A percentile compares a stretch with the other conserved stretches of the same genome.
Conservation (phyloP, 805 yeast genomes). For the Lipomyces oligophaga region DNA sequence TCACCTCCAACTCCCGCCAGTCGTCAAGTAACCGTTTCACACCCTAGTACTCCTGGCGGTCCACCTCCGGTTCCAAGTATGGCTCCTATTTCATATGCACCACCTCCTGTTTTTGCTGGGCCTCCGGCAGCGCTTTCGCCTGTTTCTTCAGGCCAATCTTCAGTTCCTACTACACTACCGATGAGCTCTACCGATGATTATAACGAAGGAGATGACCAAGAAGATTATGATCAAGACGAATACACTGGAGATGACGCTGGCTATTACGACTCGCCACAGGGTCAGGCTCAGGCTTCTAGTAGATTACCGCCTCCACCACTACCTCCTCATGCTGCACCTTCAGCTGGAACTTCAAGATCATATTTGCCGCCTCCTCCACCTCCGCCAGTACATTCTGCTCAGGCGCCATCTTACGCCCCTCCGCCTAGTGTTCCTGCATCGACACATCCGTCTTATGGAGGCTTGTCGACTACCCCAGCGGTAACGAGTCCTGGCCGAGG, state of each 20-base stretch:
- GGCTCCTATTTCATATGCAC: constrained; percentile 21
- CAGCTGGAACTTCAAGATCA: not conserved
- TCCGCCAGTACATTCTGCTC: constrained; percentile 20
- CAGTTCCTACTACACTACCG: constrained; percentile 18
- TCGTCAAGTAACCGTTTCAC: constrained; percentile 1
- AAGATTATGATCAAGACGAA: constrained; percentile 4
- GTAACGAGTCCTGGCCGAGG: not conserved
- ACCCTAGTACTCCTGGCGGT: too few relatives aligned
- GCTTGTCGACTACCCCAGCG: not conserved
- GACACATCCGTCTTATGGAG: constrained; percentile 31
- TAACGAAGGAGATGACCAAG: constrained; percentile 1
- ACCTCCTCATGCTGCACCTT: constrained; percentile 15
- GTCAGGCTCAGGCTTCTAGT: constrained; percentile 30
- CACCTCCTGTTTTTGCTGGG: constrained; percentile 13
- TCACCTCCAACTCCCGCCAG: not conserved
- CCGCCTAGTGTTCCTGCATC: constrained; percentile 29
- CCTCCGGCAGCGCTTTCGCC: constrained; percentile 24
- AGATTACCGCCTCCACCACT: constrained; percentile 30
- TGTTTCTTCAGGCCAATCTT: constrained; percentile 18
- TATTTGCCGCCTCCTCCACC: constrained; percentile 22
- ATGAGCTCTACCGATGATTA: constrained; percentile 1
- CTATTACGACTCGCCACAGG: constrained; percentile 37
- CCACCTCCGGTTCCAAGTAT: constrained; percentile 17
- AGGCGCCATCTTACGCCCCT: constrained; percentile 30
- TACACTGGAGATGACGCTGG: constrained; percentile 46